Base-by-base conservation (phyloP, 1,284 basidiomycete species). In the Ganoderma multipileum region DNA sequence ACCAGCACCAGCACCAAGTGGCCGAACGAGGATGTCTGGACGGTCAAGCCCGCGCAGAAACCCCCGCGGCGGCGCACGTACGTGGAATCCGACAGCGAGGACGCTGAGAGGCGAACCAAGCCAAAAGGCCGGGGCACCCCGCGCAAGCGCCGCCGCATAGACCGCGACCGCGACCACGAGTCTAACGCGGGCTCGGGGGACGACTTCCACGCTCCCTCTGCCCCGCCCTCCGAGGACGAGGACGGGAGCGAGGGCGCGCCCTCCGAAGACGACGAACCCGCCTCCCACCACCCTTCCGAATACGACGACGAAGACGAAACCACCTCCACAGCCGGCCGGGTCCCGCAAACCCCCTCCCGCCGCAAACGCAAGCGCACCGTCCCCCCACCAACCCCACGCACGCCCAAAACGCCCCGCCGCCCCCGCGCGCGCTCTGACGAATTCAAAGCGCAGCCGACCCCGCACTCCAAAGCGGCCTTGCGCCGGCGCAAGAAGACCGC, bases 381-480 rank as follows among this genome's bases (percentile, higher is more conserved):
- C 71, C 63, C 39, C 71, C 72, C 16, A 28, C 69, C 64, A 28
- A 73, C 71, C 1, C 72, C 76, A 6, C 67, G 72, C 50, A 74
- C 73, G 59, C 75, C 71, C 68, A 75, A 66, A 60, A 75, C 75
- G 8, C 74, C 75, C 1, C 75, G 76, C 54, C 74, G 73, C 7
- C 74, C 76, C 30, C 74, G 73, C 36, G 63, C 47, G 73, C 50
- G 71, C 62, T 75, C 67, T 47, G 65, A 73, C 76, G n/a, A n/a
- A n/a, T n/a, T n/a, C n/a, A 78, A 71, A 2, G 64, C 83, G 1
- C 85, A 85, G 36, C 89, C 90, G 5, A 92, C 91, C 0, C 91
- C 91, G 23, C 89, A 90, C 75, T 91, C 90, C 11, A 91, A 91
- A 75, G 86, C 86, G 4, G 85, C 87, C 7, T 81, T 91, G 36